Base-by-base conservation (phyloP, 1,284 basidiomycete genomes). In the Tylopilus sp. region DNA sequence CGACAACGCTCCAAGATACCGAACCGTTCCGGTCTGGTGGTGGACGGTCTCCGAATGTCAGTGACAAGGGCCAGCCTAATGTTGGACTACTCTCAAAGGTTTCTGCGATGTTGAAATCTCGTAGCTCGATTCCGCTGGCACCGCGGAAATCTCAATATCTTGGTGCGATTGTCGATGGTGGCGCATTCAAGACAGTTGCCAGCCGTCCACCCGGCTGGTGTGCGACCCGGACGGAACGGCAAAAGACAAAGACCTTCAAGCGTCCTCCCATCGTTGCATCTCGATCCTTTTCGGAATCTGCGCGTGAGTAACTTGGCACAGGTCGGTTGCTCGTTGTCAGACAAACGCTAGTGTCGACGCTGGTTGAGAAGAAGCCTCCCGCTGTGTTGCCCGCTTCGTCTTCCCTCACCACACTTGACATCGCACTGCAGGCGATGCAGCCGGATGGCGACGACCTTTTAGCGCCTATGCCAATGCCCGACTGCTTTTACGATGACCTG, bases 401-500 rank as follows among this genome's bases (percentile, higher is more conserved):
- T 29, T 57, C 56, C 8, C 19, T 59, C 4, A 29, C 23, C 13
- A 15, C 41, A 5, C 54, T 57, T 10, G 54, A 57, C 28, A 45
- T 37, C 8, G 38, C 59, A 4, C 30, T 57, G 7, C 42, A 56
- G 31, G 43, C 29, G 19, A 49, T 42, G 45, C 13, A 38, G 28
- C n/a, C 13, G 8, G 44, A 48, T 4, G 33, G 19, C 1, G 40
- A 46, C 15, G 34, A 35, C 26, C 42, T 46, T 26, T 38, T 59
- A 16, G 52, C 21, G 21, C 43, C 38, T 11, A 16, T 33, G n/a
- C 29, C 33, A 5, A 19, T n/a, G 29, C 34, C 42, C 37, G 15
- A 44, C 26, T 41, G 10, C 25, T 29, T 9, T 6, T 30, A 31
- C n/a, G 31, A 36, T 23, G 48, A 56, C 33, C 41, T 18, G 19